Conservation (phyloP, 345 rosid species). For the Moringa oleifera region DNA sequence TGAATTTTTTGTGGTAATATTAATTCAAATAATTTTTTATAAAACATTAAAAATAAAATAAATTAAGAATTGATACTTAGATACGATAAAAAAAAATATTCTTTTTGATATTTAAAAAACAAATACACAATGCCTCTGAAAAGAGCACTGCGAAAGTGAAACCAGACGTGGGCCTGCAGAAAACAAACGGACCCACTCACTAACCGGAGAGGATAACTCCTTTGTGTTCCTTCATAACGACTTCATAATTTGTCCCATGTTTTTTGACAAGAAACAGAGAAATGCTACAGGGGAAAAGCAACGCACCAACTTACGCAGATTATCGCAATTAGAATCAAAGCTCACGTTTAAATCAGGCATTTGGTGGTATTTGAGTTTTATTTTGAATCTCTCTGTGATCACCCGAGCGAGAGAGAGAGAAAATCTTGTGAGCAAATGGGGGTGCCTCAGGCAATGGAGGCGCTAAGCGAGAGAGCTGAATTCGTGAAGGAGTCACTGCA, state of each 20-base stretch:
- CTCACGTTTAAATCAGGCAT: not conserved
- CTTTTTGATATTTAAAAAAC: too few species aligned
- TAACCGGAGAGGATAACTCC: not conserved
- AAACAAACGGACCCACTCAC: conserved; percentile 16
- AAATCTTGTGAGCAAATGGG: conserved; percentile 34
- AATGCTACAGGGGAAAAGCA: not conserved
- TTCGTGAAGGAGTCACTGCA: conserved; percentile 61
- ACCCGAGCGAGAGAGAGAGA: not conserved
- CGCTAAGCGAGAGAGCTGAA: conserved; percentile 51
- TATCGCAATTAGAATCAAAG: not conserved
- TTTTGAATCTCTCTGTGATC: not conserved
- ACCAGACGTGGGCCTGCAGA: too few species aligned
- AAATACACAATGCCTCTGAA: too few species aligned
- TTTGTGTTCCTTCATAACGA: conserved; percentile 20
- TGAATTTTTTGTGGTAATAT: too few species aligned
- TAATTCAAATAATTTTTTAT: too few species aligned
- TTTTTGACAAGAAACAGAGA: not conserved
- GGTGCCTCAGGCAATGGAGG: conserved; percentile 60
- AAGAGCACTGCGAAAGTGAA: too few species aligned
- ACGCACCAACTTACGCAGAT: not conserved
- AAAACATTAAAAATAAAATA: too few species aligned
- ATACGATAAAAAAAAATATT: too few species aligned
- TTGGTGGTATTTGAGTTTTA: not conserved
- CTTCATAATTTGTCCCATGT: conserved; percentile 24
- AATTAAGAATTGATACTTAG: too few species aligned